Percentiles rank a stretch among this genome's conserved stretches.
Conservation (phyloP, 2,329 filamentous ascomycete genomes). For the Madurella mycetomatis region DNA sequence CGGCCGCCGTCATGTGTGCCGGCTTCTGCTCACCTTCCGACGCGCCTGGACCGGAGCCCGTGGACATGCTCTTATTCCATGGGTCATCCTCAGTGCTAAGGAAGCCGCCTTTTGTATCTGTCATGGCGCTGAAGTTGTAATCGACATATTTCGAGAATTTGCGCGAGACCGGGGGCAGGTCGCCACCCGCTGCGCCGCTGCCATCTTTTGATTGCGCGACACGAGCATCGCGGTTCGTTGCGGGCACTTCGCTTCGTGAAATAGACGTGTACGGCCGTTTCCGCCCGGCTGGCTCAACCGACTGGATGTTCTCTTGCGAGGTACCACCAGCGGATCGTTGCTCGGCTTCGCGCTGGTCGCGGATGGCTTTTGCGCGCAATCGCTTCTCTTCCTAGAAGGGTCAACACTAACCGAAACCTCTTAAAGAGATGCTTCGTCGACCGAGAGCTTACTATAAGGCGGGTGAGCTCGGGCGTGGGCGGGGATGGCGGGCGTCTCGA, state of each 20-base stretch:
- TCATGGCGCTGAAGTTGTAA: constrained; percentile 98
- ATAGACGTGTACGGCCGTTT: constrained; percentile 70
- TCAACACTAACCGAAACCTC: background rate
- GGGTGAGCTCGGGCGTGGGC: constrained; percentile 50
- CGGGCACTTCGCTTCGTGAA: constrained; percentile 46
- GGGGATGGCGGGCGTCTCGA: constrained; percentile 37
- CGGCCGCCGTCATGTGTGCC: constrained; percentile 79
- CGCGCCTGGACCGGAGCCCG: constrained; percentile 34
- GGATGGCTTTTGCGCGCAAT: constrained; percentile 81
- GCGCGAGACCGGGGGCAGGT: constrained; percentile 65
- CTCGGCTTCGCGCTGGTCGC: constrained; percentile 66
- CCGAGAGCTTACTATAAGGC: constrained; percentile 47
- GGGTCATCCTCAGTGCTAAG: constrained; percentile 88
- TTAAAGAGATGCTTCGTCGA: background rate
- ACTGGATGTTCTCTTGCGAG: constrained; percentile 63
- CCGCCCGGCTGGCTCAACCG: constrained; percentile 47
- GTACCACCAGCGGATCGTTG: constrained; percentile 55
- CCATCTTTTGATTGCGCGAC: constrained; percentile 37
- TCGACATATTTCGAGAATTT: constrained; percentile 95
- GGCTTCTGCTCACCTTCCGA: constrained; percentile 61
- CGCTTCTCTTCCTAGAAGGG: constrained; percentile 71
- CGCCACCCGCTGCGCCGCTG: constrained; percentile 25
- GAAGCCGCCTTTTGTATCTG: constrained; percentile 95
- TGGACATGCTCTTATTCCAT: constrained; percentile 68
- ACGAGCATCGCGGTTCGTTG: constrained; percentile 66